A percentile compares a stretch with the other conserved stretches of the same genome.
Conservation (phyloP, 2,329 filamentous ascomycete genomes). For the Seiridium cupressi region DNA sequence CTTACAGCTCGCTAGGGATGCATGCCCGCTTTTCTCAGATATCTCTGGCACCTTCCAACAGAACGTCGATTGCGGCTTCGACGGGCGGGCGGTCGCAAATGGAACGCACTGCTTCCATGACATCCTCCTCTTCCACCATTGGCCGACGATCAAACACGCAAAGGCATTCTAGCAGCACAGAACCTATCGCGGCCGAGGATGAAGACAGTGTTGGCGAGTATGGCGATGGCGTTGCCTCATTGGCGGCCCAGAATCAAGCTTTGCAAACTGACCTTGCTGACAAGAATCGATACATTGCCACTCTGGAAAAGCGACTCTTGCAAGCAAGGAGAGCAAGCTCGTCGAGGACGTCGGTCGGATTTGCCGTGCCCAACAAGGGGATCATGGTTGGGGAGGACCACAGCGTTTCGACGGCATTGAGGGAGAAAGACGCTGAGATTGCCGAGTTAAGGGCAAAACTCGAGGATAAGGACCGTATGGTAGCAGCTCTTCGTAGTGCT, state of each 20-base stretch:
- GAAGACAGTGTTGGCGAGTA: conserved; percentile 71
- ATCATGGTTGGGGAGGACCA: conserved; percentile 78
- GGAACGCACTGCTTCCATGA: conserved; percentile 66
- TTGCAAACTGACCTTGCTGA: conserved; percentile 93
- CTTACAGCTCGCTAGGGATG: conserved; percentile 65
- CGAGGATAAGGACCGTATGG: conserved; percentile 94
- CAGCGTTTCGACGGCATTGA: conserved; percentile 68
- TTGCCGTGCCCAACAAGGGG: conserved; percentile 58
- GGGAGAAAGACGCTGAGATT: conserved; percentile 92
- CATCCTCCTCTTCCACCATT: conserved; percentile 61
- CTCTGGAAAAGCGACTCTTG: conserved; percentile 85
- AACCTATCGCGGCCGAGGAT: conserved; percentile 48
- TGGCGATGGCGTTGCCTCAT: conserved; percentile 79
- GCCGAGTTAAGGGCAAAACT: conserved; percentile 83
- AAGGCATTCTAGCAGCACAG: conserved; percentile 40
- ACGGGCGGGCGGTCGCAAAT: conserved; percentile 47
- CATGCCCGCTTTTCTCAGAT: conserved; percentile 63
- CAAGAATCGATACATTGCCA: conserved; percentile 95
- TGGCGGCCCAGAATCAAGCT: conserved; percentile 84
- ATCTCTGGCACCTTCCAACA: conserved; percentile 53
- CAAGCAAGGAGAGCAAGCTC: conserved; percentile 90
- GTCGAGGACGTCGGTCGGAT: conserved; percentile 76
- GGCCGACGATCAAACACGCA: conserved; percentile 50
- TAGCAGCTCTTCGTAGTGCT: conserved; percentile 79
- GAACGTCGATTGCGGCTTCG: conserved; percentile 71